A percentile compares a stretch with the other conserved stretches of the same genome.
Evolutionary conservation across 2,329 filamentous ascomycete genomes (phyloP).

Genomic region (Macrophomina pseudophaseolina): DNA sequence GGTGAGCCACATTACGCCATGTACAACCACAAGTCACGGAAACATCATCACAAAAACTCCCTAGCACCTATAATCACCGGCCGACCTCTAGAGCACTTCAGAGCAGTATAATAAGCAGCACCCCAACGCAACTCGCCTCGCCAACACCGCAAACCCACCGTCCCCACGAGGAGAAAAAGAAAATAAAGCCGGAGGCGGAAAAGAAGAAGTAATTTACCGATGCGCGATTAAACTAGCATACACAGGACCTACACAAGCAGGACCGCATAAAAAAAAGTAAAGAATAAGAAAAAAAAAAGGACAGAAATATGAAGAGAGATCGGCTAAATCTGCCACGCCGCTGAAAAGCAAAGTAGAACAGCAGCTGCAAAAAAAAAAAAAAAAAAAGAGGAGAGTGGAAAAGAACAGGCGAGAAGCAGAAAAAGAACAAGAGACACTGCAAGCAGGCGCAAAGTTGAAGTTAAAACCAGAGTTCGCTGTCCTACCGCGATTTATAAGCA

Average conservation of each 20-base stretch:
- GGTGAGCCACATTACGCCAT: not conserved
- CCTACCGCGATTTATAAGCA: constrained; percentile 1
- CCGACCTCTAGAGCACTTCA: not conserved
- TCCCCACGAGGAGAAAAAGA: not conserved
- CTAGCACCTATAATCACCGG: not conserved
- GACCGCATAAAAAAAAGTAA: not conserved
- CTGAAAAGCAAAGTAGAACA: not conserved
- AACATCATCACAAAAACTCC: not conserved
- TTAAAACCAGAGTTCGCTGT: constrained; percentile 6
- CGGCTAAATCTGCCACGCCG: not conserved
- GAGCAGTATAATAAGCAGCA: not conserved
- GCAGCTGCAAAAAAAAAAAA: not conserved
- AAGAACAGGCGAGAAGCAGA: not conserved
- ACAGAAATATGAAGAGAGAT: not conserved
- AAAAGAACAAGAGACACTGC: not conserved
- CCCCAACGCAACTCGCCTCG: not conserved
- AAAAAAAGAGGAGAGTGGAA: not conserved
- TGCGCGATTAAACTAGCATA: constrained; percentile 23
- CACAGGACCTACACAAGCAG: not conserved
- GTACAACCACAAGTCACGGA: not conserved
- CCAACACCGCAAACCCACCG: not conserved
- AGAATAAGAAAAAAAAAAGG: not conserved
- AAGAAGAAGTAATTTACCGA: constrained; percentile 5
- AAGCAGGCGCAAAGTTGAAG: not conserved
- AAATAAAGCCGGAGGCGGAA: not conserved